phyloP scores from a whole-genome alignment of 2,329 filamentous ascomycete species.

The Dothiorella sarmentorum region DNA sequence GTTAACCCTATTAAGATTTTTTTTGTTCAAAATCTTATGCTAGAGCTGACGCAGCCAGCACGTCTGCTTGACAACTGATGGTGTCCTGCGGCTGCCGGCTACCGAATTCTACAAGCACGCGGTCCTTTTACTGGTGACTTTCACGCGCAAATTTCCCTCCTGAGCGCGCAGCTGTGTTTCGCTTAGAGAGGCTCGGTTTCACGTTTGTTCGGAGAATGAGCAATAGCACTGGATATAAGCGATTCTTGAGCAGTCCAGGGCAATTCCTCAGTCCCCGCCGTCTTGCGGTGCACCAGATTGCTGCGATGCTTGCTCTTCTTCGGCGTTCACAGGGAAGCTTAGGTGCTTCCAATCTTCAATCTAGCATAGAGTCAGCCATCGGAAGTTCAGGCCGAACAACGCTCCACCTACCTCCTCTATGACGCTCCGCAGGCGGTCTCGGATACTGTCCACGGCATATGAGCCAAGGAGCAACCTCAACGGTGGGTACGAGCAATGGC shows the following conservation, averaged over 20 bases:
- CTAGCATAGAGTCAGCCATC: conserved; percentile 19
- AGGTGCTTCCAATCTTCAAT: conserved; percentile 84
- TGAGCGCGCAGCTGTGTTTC: no score
- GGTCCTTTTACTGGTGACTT: no score
- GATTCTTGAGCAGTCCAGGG: background rate
- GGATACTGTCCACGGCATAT: conserved; percentile 93
- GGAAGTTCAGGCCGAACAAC: background rate
- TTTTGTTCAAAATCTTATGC: no score
- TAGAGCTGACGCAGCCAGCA: no score
- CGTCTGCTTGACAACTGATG: no score
- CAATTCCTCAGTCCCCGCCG: background rate
- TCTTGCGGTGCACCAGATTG: background rate
- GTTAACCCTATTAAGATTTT: no score
- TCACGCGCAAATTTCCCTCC: no score
- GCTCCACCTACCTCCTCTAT: conserved; percentile 75
- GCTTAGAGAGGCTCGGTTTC: no score
- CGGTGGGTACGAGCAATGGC: conserved; percentile 91
- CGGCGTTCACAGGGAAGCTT: conserved; percentile 57
- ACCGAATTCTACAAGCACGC: no score
- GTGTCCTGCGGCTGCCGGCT: no score
- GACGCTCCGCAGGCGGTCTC: conserved; percentile 82
- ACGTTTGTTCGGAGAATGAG: no score
- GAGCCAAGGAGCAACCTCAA: conserved; percentile 81
- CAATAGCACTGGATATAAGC: no score
- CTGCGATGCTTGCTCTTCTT: conserved; percentile 22